phyloP scores from a whole-genome alignment of 495 filamentous ascomycete genomes.

The Neurospora cerealis region DNA sequence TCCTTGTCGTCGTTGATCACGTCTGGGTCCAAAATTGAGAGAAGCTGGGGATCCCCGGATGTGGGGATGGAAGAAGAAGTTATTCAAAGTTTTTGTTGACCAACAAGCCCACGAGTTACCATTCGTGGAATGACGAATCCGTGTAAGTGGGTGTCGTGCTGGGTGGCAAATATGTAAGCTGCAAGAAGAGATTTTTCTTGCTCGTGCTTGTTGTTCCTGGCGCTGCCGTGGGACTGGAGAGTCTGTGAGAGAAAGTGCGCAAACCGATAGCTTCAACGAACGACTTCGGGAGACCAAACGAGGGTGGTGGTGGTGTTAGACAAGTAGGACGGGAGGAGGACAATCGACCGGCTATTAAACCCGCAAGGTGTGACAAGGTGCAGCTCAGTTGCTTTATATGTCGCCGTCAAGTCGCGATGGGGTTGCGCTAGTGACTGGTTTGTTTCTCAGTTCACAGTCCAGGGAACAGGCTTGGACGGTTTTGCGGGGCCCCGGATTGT shows the following conservation, averaged over 20 bases:
- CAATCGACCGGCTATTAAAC: background rate
- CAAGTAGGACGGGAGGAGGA: background rate
- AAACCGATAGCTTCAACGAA: background rate
- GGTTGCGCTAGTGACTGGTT: background rate
- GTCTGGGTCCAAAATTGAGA: background rate
- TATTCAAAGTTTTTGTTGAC: slow-evolving; percentile 3
- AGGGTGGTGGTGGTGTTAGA: background rate
- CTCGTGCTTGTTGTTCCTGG: background rate
- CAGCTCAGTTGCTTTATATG: slow-evolving; percentile 1
- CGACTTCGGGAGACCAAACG: background rate
- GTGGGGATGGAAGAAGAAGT: background rate
- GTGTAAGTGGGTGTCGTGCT: slow-evolving; percentile 1
- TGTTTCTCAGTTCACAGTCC: background rate
- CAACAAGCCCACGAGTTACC: slow-evolving; percentile 1
- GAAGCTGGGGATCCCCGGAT: background rate
- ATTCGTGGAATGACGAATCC: slow-evolving; percentile 4
- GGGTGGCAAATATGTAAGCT: slow-evolving; percentile 26
- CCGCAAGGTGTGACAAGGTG: background rate
- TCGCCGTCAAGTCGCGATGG: background rate
- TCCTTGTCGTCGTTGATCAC: background rate
- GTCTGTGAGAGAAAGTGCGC: background rate
- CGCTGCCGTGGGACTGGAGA: background rate
- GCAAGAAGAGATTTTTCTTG: slow-evolving; percentile 22
- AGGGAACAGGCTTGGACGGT: background rate
- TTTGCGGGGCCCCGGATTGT: background rate